phyloP scores from a whole-genome alignment of 768 basidiomycete genomes.

The Amanita pallidorosea region DNA sequence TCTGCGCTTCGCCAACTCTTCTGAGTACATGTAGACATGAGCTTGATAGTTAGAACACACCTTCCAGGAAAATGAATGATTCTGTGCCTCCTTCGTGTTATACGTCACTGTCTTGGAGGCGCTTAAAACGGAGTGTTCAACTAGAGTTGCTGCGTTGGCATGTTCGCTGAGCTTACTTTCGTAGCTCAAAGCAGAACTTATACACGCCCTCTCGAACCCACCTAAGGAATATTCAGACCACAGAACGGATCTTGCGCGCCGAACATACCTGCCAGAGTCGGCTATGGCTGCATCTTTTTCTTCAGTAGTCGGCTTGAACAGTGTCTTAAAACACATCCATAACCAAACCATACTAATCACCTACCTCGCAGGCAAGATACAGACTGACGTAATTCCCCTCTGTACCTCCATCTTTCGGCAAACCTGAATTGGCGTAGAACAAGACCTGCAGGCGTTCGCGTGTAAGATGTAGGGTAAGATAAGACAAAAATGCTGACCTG shows the following conservation, averaged over 20 bases:
- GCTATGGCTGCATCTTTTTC: slow-evolving; percentile 59
- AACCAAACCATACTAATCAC: slow-evolving; percentile 11
- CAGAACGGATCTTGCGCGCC: slow-evolving; percentile 10
- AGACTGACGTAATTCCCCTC: slow-evolving; percentile 57
- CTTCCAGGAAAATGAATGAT: slow-evolving; percentile 74
- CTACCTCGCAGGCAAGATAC: slow-evolving; percentile 75
- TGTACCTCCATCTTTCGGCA: slow-evolving; percentile 35
- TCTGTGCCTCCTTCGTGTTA: slow-evolving; percentile 68
- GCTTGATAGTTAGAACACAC: slow-evolving; percentile 9
- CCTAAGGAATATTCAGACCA: slow-evolving; percentile 22
- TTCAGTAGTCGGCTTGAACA: slow-evolving; percentile 55
- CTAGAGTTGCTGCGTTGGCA: background rate
- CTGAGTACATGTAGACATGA: background rate
- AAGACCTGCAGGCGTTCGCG: slow-evolving; percentile 37
- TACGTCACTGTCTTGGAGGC: slow-evolving; percentile 37
- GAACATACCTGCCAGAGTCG: slow-evolving; percentile 39
- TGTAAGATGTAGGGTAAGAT: slow-evolving; percentile 6
- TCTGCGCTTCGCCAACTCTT: slow-evolving; percentile 24
- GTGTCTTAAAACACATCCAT: background rate
- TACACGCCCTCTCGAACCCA: slow-evolving; percentile 83
- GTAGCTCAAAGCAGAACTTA: slow-evolving; percentile 78
- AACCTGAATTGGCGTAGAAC: slow-evolving; percentile 78
- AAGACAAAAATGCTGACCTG: slow-evolving; percentile 31
- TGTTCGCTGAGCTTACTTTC: slow-evolving; percentile 32
- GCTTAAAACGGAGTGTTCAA: slow-evolving; percentile 11